A percentile compares a stretch with the other conserved stretches of the same genome.
These are phyloP conservation scores for Moesziomyces parantarcticus DNA, from an alignment of 1,284 basidiomycete genomes.

Conservation along the genomic window DNA sequence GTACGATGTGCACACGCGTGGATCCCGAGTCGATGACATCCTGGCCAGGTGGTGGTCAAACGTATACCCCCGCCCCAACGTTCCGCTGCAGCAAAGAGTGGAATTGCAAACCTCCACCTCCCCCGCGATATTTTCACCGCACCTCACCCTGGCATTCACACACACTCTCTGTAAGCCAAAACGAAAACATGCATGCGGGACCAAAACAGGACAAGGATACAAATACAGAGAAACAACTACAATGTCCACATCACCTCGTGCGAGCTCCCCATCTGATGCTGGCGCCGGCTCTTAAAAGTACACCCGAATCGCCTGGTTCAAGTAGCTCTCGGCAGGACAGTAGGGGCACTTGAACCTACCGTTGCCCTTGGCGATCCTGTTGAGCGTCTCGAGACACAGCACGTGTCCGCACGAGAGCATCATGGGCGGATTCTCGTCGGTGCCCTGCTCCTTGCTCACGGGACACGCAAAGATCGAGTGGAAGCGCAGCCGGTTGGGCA, in stretches of 20 bases:
- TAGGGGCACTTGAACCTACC: slow-evolving; percentile 70
- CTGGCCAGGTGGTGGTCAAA: no score
- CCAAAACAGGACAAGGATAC: not conserved
- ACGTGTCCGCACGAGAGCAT: slow-evolving; percentile 92
- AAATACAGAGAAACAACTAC: slow-evolving; percentile 4
- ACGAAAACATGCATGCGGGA: no score
- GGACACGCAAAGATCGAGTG: slow-evolving; percentile 98
- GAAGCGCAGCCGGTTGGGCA: slow-evolving; percentile 80
- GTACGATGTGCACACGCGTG: slow-evolving; percentile 23
- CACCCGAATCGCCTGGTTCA: slow-evolving; percentile 55
- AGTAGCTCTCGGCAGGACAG: slow-evolving; percentile 60
- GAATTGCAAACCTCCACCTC: no score
- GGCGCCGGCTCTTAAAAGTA: slow-evolving; percentile 55
- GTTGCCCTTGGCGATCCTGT: slow-evolving; percentile 74
- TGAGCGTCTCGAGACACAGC: slow-evolving; percentile 57
- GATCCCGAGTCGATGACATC: slow-evolving; percentile 4
- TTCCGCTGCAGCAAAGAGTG: no score
- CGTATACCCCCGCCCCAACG: no score
- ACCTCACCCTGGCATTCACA: no score
- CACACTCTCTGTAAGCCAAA: no score
- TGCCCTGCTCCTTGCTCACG: slow-evolving; percentile 96
- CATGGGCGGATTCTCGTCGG: slow-evolving; percentile 93
- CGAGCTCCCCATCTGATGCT: no score
- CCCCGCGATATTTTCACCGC: no score
- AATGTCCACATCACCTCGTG: no score